Conservation (phyloP, 371 early-diverging fungal species). For the Dinochytrium kinnereticum region DNA sequence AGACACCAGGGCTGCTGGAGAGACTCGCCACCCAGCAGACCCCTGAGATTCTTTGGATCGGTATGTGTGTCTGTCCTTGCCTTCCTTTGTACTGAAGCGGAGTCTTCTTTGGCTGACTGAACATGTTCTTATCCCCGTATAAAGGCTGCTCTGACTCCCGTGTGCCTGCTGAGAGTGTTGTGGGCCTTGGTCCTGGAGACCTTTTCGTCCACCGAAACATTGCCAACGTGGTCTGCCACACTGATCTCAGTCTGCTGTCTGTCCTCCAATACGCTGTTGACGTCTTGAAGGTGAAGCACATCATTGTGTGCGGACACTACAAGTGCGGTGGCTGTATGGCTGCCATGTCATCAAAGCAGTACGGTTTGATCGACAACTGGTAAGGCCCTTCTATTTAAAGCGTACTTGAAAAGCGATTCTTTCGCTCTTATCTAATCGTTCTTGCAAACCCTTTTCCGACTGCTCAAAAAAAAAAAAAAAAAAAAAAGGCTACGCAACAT, state of each 20-base stretch:
- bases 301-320: conserved; percentile 93
- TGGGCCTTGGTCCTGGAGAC: conserved; percentile 75
- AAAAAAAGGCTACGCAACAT: conserved; percentile 38
- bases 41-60: conserved; percentile 93
- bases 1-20: conserved; percentile 62
- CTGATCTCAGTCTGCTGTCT: conserved; percentile 80
- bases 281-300: conserved; percentile 86
- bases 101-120: neutral
- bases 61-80: conserved; percentile 38
- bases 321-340: conserved; percentile 88
- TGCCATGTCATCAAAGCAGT: conserved; percentile 56
- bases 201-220: conserved; percentile 96
- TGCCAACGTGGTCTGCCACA: conserved; percentile 79
- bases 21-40: conserved; percentile 71
- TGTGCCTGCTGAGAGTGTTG: conserved; percentile 69
- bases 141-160: conserved; percentile 88
- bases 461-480: neutral
- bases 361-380: conserved; percentile 87
- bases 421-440: neutral
- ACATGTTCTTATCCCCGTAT: neutral
- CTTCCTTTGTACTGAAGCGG: neutral
- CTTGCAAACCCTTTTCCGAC: neutral
- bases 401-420: no score
- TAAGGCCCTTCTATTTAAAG: conserved; percentile 63
- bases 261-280: conserved; percentile 94